These are phyloP conservation scores for Fusarium kyushuense DNA, from an alignment of 2,329 filamentous ascomycete species.

Conservation along the genomic window DNA sequence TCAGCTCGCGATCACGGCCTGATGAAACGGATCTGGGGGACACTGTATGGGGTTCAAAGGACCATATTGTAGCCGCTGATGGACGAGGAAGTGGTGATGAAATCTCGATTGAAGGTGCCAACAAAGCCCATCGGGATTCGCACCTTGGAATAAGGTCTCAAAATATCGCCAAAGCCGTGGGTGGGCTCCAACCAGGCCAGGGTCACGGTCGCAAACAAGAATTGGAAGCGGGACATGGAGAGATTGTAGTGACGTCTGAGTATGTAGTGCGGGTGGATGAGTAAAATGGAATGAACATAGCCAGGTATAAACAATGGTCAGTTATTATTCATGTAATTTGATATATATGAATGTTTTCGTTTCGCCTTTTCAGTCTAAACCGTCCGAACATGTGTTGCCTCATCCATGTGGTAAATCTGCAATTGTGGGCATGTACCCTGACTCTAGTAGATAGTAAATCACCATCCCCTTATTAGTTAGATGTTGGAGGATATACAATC, in stretches of 20 bases:
- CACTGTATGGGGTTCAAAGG: conserved; percentile 1
- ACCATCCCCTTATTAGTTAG: too few species aligned
- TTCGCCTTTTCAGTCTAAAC: background rate
- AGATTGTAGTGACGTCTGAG: conserved; percentile 1
- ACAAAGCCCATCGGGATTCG: background rate
- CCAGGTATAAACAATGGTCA: accelerated
- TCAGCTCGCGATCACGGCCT: background rate
- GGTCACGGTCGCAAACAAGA: background rate
- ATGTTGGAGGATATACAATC: too few species aligned
- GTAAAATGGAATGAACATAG: background rate
- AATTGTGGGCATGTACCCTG: too few species aligned
- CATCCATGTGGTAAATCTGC: too few species aligned
- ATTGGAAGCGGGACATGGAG: background rate
- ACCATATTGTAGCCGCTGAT: background rate
- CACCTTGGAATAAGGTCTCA: background rate
- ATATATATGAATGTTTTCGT: background rate
- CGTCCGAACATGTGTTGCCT: too few species aligned
- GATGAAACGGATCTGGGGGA: background rate
- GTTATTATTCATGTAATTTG: too few species aligned
- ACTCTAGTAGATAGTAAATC: too few species aligned
- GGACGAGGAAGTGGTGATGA: background rate
- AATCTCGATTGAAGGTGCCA: accelerated
- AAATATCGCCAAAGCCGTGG: background rate
- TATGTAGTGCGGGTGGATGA: background rate
- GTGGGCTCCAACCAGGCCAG: background rate